Conservation (phyloP, 306 rosid genomes). For the Cicer judaicum region DNA sequence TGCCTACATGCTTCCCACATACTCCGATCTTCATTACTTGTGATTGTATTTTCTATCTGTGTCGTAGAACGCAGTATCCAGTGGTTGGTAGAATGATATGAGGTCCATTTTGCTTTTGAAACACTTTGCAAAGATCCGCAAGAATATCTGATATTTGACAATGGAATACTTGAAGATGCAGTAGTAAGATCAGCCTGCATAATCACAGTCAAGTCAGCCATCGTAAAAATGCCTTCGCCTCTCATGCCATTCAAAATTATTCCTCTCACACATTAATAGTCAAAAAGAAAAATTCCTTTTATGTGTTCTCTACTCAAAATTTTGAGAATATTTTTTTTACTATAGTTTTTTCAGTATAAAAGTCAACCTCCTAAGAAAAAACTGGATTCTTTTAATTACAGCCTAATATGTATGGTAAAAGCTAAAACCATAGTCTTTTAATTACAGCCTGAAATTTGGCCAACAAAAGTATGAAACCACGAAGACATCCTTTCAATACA, state of each 20-base stretch:
- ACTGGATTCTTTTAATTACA: not conserved
- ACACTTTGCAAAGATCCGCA: constrained; percentile 42
- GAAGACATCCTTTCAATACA: constrained; percentile 10
- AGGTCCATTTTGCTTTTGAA: constrained; percentile 46
- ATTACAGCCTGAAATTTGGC: constrained; percentile 17
- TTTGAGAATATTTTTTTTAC: constrained; percentile 1
- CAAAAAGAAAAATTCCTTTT: no score
- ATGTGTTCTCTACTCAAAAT: no score
- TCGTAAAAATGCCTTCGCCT: no score
- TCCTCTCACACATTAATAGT: no score
- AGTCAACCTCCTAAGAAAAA: constrained; percentile 20
- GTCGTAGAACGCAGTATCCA: constrained; percentile 64
- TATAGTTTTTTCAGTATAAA: not conserved
- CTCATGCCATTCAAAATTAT: no score
- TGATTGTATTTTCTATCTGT: constrained; percentile 54
- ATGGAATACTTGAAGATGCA: constrained; percentile 45
- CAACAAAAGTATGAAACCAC: not conserved
- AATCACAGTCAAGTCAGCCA: not conserved
- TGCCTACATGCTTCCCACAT: constrained; percentile 73
- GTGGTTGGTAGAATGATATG: constrained; percentile 48
- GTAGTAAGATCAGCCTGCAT: constrained; percentile 55
- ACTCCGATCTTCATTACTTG: constrained; percentile 62
- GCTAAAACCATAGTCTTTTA: not conserved
- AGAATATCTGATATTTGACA: constrained; percentile 38
- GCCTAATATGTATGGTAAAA: not conserved